Conservation (phyloP, 1,139 yeast species). For the Debaryomyces sp. region DNA sequence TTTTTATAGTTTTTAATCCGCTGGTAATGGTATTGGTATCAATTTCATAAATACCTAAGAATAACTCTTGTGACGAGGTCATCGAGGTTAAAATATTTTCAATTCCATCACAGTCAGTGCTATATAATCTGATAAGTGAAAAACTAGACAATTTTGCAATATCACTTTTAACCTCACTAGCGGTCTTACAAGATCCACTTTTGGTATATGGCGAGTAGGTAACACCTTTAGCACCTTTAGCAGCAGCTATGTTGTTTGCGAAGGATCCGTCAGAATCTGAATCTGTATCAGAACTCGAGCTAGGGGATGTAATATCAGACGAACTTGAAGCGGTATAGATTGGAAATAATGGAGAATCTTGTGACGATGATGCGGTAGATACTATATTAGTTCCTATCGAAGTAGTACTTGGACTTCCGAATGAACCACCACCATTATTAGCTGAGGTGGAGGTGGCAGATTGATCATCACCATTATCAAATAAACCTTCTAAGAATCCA, state of each 20-base stretch:
- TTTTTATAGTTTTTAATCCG: slow-evolving; percentile 53
- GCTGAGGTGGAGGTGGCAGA: slow-evolving; percentile 9
- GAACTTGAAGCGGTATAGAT: slow-evolving; percentile 2
- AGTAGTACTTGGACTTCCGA: neutral
- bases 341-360: slow-evolving; percentile 13
- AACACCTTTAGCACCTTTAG: slow-evolving; percentile 62
- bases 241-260: slow-evolving; percentile 22
- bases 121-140: slow-evolving; percentile 72
- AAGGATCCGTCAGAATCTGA: slow-evolving; percentile 14
- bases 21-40: slow-evolving; percentile 46
- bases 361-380: slow-evolving; percentile 8
- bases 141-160: slow-evolving; percentile 54
- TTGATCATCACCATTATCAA: slow-evolving; percentile 1
- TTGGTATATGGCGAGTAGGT: slow-evolving; percentile 82
- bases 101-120: slow-evolving; percentile 80
- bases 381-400: slow-evolving; percentile 13
- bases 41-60: slow-evolving; percentile 73
- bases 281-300: slow-evolving; percentile 16
- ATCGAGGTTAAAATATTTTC: slow-evolving; percentile 63
- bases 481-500: slow-evolving; percentile 2
- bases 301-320: slow-evolving; percentile 8
- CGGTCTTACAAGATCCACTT: slow-evolving; percentile 68
- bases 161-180: slow-evolving; percentile 60
- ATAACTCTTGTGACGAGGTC: slow-evolving; percentile 61
- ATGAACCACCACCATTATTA: neutral